Base-by-base conservation (phyloP, 805 yeast genomes). In the Blastobotrys terrestris region DNA sequence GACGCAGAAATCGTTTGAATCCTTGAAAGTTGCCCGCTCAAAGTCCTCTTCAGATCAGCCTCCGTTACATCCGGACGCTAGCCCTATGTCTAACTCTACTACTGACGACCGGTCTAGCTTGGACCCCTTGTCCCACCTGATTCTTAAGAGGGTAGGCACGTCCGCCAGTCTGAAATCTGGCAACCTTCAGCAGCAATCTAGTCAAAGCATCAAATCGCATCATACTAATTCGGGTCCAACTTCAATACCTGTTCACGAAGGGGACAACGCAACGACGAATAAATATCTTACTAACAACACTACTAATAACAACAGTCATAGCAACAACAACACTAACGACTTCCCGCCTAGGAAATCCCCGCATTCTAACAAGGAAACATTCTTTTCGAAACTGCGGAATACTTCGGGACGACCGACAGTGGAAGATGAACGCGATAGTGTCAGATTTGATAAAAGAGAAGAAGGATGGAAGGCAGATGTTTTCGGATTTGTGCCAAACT, bases 381-480 rank as follows among this genome's bases (percentile, higher is more conserved):
- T 59, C 45, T 55, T 59, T 40, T 53, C 58, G 16, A 46, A 49
- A 20, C 45, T 59, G 35, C 51, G 50, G 41, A 55, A 55, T 15
- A 22, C 62, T 2, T 53, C 62, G 1, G 60, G 58, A 3, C 47
- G 62, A 19, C 62, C 62, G 4, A 58, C 62, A 6, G 31, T 47
- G 4, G 57, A 57, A 8, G 62, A 59, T 42, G 60, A 58, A 42
- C 21, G 26, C 18, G 56, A 54, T 42, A 18, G 39, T 5, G 15
- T 40, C 11, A 14, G 35, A 2, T 31, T 41, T 31, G 58, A 52
- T 19, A 39, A 52, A n/a, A 46, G 60, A n/a, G 60, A 61, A 26
- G 67, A 67, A 51, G 69, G 68, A 16, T 60, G 63, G 63, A 55
- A 63, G 31, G 63, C 67, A 20, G 58, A 60, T 19, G 65, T 66